Evolutionary conservation across 495 filamentous ascomycete species (phyloP).

Genomic region (Xylaria venustula): DNA sequence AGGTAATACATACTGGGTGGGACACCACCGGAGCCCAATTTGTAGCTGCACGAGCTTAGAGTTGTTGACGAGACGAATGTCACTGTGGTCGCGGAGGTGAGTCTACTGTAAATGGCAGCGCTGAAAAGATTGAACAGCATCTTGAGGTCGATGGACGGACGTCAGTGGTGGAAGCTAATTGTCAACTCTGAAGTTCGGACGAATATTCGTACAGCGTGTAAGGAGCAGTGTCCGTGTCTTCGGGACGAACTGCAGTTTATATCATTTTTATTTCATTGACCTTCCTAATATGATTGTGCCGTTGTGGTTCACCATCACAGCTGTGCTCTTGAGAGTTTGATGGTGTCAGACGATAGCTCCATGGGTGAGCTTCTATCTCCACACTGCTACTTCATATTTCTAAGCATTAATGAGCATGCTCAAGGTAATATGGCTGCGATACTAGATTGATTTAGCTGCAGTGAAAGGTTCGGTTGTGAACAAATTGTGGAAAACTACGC

Average conservation of each 20-base stretch:
- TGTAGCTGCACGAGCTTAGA: neutral
- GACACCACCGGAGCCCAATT: neutral
- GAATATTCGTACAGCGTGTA: neutral
- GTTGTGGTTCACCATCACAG: no score
- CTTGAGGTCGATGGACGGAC: neutral
- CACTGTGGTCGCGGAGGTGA: neutral
- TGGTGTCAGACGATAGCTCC: no score
- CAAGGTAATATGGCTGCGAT: neutral
- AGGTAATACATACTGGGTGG: neutral
- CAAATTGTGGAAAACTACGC: no score
- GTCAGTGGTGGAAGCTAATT: neutral
- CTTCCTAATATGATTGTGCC: no score
- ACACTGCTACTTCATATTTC: neutral
- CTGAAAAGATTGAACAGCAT: neutral
- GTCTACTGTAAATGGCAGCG: neutral
- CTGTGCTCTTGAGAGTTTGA: no score
- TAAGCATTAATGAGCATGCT: conserved; percentile 3
- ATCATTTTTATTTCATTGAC: neutral
- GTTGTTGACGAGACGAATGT: neutral
- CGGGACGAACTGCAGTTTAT: neutral
- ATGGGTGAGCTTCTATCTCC: neutral
- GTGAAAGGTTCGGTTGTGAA: neutral
- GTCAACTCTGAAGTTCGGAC: neutral
- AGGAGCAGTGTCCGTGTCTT: no score
- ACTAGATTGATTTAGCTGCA: neutral